A percentile compares a stretch with the other conserved stretches of the same genome.
Conservation (phyloP, 345 rosid species). For the Bruguiera gymnorhiza region DNA sequence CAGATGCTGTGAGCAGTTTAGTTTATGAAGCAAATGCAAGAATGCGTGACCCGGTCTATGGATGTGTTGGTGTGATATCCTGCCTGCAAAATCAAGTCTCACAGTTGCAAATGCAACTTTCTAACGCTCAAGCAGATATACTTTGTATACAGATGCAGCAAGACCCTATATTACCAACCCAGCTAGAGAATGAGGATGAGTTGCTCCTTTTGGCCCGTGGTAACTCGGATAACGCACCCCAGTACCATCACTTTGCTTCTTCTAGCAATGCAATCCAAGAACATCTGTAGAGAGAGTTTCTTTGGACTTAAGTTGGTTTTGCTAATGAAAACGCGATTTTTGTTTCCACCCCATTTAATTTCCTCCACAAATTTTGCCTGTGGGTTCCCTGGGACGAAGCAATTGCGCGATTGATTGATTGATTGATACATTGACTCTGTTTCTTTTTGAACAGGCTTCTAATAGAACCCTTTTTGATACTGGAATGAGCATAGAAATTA, state of each 20-base stretch:
- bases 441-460: too few relatives aligned
- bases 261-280: slow-evolving; percentile 59
- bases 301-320: slow-evolving; percentile 43
- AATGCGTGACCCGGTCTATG: slow-evolving; percentile 78
- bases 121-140: slow-evolving; percentile 76
- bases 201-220: slow-evolving; percentile 34
- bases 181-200: slow-evolving; percentile 32
- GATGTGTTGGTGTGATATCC: slow-evolving; percentile 81
- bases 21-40: slow-evolving; percentile 82
- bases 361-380: too few relatives aligned
- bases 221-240: slow-evolving; percentile 33
- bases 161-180: slow-evolving; percentile 35
- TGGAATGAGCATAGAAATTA: too few relatives aligned
- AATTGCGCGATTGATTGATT: too few relatives aligned
- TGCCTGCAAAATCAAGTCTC: slow-evolving; percentile 76
- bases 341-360: too few relatives aligned
- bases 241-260: slow-evolving; percentile 46
- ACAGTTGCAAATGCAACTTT: slow-evolving; percentile 73
- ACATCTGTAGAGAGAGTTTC: slow-evolving; percentile 64
- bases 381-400: too few relatives aligned
- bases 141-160: slow-evolving; percentile 80
- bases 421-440: too few relatives aligned
- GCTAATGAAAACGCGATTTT: too few relatives aligned
- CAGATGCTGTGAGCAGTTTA: slow-evolving; percentile 74
- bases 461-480: too few relatives aligned